Conservation (phyloP, 2,329 filamentous ascomycete species). For the Colletotrichum noveboracense region DNA sequence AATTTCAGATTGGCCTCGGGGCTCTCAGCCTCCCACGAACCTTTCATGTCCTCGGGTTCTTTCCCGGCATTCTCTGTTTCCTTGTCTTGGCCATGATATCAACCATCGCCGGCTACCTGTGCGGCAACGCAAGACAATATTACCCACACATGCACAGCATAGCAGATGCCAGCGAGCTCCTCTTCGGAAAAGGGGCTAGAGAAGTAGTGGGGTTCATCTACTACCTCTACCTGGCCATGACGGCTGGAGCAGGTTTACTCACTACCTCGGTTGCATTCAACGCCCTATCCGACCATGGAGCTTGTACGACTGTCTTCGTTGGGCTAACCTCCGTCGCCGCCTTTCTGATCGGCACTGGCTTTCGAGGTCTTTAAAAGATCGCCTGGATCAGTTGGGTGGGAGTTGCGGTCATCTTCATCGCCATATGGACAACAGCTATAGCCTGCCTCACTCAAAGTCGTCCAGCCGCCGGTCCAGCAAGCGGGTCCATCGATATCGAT, state of each 20-base stretch:
- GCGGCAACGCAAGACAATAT: background rate
- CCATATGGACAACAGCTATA: background rate
- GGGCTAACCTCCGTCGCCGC: background rate
- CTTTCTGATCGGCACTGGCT: background rate
- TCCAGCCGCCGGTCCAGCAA: background rate
- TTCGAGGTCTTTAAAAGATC: background rate
- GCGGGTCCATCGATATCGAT: background rate
- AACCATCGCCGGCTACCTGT: background rate
- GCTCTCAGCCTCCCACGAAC: background rate
- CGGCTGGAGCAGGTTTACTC: background rate
- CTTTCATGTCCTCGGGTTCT: background rate
- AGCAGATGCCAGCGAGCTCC: background rate
- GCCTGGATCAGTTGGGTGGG: background rate
- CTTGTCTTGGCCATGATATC: background rate
- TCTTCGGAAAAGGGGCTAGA: background rate
- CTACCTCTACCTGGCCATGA: background rate
- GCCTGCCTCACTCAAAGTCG: background rate
- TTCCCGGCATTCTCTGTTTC: background rate
- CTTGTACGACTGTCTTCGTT: background rate
- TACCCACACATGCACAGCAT: background rate
- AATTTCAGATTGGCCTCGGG: background rate
- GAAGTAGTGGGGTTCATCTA: background rate
- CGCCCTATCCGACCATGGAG: background rate
- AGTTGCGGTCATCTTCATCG: background rate
- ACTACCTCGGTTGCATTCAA: background rate